Percentiles rank a stretch among this genome's conserved stretches.
These are phyloP conservation scores for Pseudogymnoascus sp. DNA, from an alignment of 2,329 filamentous ascomycete species.

Conservation along the genomic window DNA sequence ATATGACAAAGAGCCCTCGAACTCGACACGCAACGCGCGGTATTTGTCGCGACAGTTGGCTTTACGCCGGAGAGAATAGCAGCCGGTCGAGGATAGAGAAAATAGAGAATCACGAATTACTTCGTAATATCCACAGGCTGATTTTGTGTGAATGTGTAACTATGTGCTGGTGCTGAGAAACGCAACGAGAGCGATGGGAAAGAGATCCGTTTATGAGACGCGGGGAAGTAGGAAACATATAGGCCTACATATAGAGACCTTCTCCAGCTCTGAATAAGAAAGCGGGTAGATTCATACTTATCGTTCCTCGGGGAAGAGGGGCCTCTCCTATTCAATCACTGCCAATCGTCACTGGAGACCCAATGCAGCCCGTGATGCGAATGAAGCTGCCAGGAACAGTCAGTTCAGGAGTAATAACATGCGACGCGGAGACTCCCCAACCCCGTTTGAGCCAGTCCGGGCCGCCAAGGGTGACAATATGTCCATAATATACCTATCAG, in stretches of 20 bases:
- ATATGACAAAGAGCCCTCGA: background rate
- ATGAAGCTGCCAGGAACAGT: background rate
- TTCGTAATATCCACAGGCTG: background rate
- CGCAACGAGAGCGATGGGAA: background rate
- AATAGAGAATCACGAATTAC: background rate
- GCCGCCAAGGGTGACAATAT: background rate
- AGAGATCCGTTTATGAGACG: background rate
- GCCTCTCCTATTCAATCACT: background rate
- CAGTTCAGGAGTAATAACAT: constrained; percentile 4
- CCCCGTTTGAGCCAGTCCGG: background rate
- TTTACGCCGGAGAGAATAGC: background rate
- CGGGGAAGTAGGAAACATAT: background rate
- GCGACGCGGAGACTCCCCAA: background rate
- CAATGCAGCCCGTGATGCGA: background rate
- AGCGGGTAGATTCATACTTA: background rate
- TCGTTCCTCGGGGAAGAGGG: background rate
- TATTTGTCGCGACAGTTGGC: background rate
- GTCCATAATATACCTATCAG: background rate
- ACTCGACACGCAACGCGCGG: background rate
- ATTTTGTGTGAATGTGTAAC: background rate
- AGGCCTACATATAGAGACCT: constrained; percentile 1
- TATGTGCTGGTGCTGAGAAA: background rate
- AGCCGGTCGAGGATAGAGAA: background rate
- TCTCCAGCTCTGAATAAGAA: background rate
- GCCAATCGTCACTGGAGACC: background rate